Conservation (phyloP, 495 filamentous ascomycete species). For the Hypoxylon fuscum region DNA sequence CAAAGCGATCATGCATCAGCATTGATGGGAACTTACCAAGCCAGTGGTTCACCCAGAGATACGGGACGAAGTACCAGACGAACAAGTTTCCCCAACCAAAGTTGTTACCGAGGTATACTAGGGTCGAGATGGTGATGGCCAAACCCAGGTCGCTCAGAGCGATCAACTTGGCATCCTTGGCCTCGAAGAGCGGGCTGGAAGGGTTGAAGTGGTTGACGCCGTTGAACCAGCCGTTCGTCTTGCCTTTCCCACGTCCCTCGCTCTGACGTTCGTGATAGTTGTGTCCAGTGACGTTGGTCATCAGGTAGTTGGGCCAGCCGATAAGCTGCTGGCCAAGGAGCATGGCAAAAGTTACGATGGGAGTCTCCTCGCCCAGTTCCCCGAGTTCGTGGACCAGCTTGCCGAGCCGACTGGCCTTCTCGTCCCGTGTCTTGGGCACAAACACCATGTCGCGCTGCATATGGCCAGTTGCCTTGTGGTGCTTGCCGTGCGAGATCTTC, state of each 20-base stretch:
- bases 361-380: conserved; percentile 94
- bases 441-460: conserved; percentile 98
- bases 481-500: conserved; percentile 93
- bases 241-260: conserved; percentile 90
- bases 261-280: conserved; percentile 84
- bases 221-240: conserved; percentile 78
- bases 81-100: conserved; percentile 86
- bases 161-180: conserved; percentile 84
- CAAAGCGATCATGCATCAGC: neutral
- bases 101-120: conserved; percentile 69
- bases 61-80: conserved; percentile 94
- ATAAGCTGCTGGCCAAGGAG: conserved; percentile 84
- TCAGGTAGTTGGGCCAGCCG: conserved; percentile 88
- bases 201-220: conserved; percentile 97
- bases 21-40: conserved; percentile 65
- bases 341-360: conserved; percentile 77
- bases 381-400: conserved; percentile 76
- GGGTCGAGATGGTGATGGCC: conserved; percentile 59
- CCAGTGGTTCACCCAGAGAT: conserved; percentile 99
- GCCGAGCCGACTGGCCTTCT: conserved; percentile 76
- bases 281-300: conserved; percentile 93
- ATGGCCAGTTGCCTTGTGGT: conserved; percentile 96
- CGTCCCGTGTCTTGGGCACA: conserved; percentile 82
- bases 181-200: conserved; percentile 87
- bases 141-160: conserved; percentile 84